Evolutionary conservation across 345 rosid species (phyloP).

Genomic region (Brassica napus): Da-Ae NC_063447.1:62330501-62331000

Average conservation of each 20-base stretch:
- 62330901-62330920: neutral
- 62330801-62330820: neutral
- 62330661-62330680: neutral
- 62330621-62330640: neutral
- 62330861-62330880: neutral
- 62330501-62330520: neutral
- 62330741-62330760: neutral
- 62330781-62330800: neutral
- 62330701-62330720: neutral
- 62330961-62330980: neutral
- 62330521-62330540: neutral
- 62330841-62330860: neutral
- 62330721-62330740: neutral
- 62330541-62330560: neutral
- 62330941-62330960: neutral
- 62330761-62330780: neutral
- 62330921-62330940: neutral
- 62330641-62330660: neutral
- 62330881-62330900: neutral
- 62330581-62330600: neutral
- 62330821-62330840: neutral
- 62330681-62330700: neutral
- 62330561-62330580: neutral
- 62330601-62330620: neutral
- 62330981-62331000: neutral